Conservation (phyloP, 805 yeast species). For the Pichia pseudocactophila region DNA sequence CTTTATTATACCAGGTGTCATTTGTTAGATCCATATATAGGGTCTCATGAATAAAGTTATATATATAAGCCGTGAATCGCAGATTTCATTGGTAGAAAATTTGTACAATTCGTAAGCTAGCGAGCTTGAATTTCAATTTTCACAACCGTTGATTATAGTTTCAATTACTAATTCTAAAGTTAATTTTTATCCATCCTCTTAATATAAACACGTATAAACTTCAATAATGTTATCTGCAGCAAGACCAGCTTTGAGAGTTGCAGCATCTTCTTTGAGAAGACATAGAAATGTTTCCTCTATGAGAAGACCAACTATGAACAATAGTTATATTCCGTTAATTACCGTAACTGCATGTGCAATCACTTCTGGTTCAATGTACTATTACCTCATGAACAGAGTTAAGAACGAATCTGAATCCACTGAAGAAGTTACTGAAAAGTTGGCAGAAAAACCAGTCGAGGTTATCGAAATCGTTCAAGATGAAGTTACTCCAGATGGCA, state of each 20-base stretch:
- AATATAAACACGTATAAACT: not conserved
- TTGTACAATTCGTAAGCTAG: no score
- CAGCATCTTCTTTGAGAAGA: not conserved
- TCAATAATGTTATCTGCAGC: not conserved
- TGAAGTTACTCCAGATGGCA: not conserved
- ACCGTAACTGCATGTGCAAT: conserved; percentile 14
- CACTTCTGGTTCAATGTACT: conserved; percentile 13
- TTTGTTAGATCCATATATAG: no score
- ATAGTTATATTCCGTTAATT: conserved; percentile 5
- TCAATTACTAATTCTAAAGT: no score
- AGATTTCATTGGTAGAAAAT: no score
- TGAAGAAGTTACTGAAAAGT: conserved; percentile 2
- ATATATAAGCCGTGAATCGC: no score
- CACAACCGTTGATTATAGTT: no score
- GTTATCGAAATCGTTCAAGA: conserved; percentile 16
- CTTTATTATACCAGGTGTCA: no score
- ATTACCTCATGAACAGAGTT: conserved; percentile 8
- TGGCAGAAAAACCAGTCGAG: conserved; percentile 11
- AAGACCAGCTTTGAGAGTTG: not conserved
- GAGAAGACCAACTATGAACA: not conserved
- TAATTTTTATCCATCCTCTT: no score
- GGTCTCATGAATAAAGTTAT: no score
- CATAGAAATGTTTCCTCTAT: not conserved
- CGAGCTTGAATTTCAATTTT: no score
- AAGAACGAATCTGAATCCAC: conserved; percentile 10